Conservation (phyloP, 192 early-diverging fungal genomes). For the Lobulomyces angularis region DNA sequence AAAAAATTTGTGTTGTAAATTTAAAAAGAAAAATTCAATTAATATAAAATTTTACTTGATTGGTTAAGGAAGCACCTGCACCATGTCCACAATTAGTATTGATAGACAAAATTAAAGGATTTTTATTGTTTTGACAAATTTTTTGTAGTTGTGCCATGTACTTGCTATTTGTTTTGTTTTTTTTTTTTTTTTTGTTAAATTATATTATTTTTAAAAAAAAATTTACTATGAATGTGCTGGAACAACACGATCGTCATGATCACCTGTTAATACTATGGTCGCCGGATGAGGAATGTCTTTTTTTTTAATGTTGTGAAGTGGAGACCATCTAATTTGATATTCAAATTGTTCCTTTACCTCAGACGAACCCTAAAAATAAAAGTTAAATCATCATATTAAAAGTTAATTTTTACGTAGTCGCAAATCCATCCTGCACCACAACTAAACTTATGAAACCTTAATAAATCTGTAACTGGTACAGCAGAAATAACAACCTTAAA, state of each 20-base stretch:
- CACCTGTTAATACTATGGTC: slow-evolving; percentile 45
- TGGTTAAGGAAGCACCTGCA: slow-evolving; percentile 49
- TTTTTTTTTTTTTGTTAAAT: no score
- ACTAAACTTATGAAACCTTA: slow-evolving; percentile 69
- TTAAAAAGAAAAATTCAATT: background rate
- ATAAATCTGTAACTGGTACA: slow-evolving; percentile 61
- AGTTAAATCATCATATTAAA: background rate
- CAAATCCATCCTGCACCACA: slow-evolving; percentile 58
- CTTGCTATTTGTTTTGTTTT: slow-evolving; percentile 15
- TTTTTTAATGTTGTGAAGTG: slow-evolving; percentile 50
- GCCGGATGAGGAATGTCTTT: slow-evolving; percentile 38
- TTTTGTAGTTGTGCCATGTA: slow-evolving; percentile 8
- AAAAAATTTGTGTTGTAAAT: background rate
- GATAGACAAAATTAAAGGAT: background rate
- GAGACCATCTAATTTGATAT: slow-evolving; percentile 30
- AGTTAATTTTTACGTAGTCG: slow-evolving; percentile 43
- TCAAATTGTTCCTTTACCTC: slow-evolving; percentile 56
- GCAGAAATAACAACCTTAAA: slow-evolving; percentile 51
- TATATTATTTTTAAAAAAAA: no score
- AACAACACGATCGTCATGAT: slow-evolving; percentile 58
- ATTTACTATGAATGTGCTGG: no score
- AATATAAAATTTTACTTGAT: slow-evolving; percentile 27
- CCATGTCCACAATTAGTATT: slow-evolving; percentile 38
- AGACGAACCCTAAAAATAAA: slow-evolving; percentile 9
- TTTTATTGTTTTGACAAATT: background rate